Evolutionary conservation across 179 eudicot genomes (phyloP), one percentile per base, ranked within the genome.

Genomic region (Vitellaria paradoxa): DNA sequence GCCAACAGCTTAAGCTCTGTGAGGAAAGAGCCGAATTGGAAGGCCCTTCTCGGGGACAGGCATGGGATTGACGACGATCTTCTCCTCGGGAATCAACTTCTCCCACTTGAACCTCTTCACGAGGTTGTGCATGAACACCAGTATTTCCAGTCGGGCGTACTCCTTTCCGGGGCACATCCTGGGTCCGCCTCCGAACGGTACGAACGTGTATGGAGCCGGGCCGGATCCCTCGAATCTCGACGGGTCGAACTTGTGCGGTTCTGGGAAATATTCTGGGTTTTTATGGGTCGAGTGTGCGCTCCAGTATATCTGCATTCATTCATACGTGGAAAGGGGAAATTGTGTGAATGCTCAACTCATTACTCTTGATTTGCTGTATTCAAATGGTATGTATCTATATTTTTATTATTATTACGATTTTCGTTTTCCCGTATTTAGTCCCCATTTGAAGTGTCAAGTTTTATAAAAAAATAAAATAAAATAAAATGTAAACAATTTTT

Each of bases 101-200:
- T 62, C 66, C 66, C 37, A 62, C 14, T 11, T 21, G 14, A 62
- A 62, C 15, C 66, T 62, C 66, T 10, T 62, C 66, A 62, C 66
- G 9, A 62, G 66, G 14, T 62, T 7, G 66, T 62, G 66, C 66
- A 62, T 62, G 66, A 23, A 62, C 37, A 62, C 66, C 1, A 62
- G 37, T 9, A 62, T 62, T 7, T 62, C 66, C 4, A 62, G 9
- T 11, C 66, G 30, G 12, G 66, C 37, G 14, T 23, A 62, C 66
- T 62, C 66, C 9, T 62, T 62, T 9, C 66, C 66, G 12, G 66
- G 66, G 37, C 66, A 62, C 66, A 62, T 62, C 37, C 66, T 21
- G 13, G 37, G 37, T 62, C 37, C 37, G 10, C 62, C 62, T 1
- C 62, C 62, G 7, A 62, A 62, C 3, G 66, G 66, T 21, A 20